These are phyloP conservation scores for Dacryopinax primogenitus DNA, from an alignment of 768 basidiomycete species.

Conservation along the genomic window DNA sequence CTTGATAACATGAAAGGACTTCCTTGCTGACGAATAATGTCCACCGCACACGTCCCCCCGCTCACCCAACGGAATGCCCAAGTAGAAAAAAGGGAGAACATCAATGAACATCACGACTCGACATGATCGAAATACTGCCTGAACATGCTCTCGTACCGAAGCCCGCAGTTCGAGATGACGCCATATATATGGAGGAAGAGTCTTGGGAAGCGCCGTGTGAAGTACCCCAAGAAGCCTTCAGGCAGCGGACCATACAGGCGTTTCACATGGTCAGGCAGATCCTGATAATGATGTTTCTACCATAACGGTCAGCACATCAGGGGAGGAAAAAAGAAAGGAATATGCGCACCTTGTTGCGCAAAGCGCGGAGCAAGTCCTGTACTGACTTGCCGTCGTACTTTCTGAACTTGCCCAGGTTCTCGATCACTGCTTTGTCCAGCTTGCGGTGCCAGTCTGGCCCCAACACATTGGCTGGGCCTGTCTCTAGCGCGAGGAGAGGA, in stretches of 20 bases:
- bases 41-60: no score
- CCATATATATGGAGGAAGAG: slow-evolving; percentile 85
- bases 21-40: no score
- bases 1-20: no score
- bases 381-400: slow-evolving; percentile 90
- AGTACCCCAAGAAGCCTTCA: slow-evolving; percentile 82
- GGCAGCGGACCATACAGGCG: slow-evolving; percentile 83
- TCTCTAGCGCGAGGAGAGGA: slow-evolving; percentile 62
- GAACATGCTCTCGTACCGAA: slow-evolving; percentile 82
- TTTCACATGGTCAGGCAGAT: slow-evolving; percentile 83
- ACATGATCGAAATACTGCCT: slow-evolving; percentile 68
- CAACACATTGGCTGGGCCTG: slow-evolving; percentile 52
- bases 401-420: slow-evolving; percentile 91
- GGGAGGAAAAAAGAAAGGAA: not conserved
- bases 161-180: slow-evolving; percentile 59
- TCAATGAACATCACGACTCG: not conserved
- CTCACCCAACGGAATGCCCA: no score
- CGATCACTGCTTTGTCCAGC: slow-evolving; percentile 79
- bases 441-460: slow-evolving; percentile 82
- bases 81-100: no score
- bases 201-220: slow-evolving; percentile 80
- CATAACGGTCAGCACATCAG: slow-evolving; percentile 13
- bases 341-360: slow-evolving; percentile 77
- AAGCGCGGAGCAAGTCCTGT: slow-evolving; percentile 80
- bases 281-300: slow-evolving; percentile 96